Conservation (phyloP, 2,329 filamentous ascomycete genomes). For the Neopestalotiopsis sp. region DNA sequence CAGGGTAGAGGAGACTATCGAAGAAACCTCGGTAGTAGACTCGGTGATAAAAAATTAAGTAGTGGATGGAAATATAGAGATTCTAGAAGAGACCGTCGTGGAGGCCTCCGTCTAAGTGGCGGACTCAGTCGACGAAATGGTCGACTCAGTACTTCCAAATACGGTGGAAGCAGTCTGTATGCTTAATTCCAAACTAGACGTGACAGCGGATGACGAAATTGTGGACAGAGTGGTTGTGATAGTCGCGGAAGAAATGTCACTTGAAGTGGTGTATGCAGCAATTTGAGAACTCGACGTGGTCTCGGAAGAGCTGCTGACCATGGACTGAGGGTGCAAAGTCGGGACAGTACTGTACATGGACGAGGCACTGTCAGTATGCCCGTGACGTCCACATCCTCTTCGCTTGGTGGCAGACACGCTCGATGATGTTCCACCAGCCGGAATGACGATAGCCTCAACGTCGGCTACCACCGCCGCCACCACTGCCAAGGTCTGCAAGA, state of each 20-base stretch:
- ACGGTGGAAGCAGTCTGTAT: background rate
- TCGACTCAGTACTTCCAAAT: background rate
- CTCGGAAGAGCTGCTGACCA: background rate
- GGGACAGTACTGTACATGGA: background rate
- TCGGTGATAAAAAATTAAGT: background rate
- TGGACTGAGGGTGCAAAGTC: background rate
- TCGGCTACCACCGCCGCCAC: background rate
- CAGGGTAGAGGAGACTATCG: background rate
- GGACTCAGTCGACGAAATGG: background rate
- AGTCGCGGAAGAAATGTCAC: background rate
- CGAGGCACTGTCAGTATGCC: background rate
- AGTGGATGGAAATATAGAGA: background rate
- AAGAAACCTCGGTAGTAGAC: background rate
- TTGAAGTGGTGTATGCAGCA: background rate
- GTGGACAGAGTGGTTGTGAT: background rate
- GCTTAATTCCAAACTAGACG: background rate
- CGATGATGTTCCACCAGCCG: background rate
- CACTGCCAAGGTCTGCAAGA: background rate
- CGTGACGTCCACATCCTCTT: background rate
- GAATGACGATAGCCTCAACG: background rate
- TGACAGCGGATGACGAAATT: background rate
- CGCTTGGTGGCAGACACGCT: background rate
- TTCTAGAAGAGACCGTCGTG: background rate
- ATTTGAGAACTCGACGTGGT: background rate
- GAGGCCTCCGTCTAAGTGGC: background rate